A percentile compares a stretch with the other conserved stretches of the same genome.
phyloP scores from a whole-genome alignment of 306 rosid genomes.

The Carpinus viminea region DNA sequence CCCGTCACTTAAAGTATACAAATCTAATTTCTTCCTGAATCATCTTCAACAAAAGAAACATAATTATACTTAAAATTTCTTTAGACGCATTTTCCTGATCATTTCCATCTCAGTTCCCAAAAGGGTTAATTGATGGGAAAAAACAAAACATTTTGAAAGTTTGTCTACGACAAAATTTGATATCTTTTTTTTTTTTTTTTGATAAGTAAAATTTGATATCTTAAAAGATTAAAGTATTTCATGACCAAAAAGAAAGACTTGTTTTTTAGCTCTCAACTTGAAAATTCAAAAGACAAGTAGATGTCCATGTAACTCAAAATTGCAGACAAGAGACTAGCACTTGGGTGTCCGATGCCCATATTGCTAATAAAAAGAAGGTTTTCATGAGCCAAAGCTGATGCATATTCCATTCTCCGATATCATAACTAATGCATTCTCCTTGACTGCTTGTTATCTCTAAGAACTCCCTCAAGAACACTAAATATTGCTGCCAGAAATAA shows the following conservation, averaged over 20 bases:
- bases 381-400: not conserved
- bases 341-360: not conserved
- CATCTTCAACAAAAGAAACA: not conserved
- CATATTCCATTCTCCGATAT: not conserved
- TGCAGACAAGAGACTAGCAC: not conserved
- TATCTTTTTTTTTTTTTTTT: too few relatives aligned
- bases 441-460: not conserved
- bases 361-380: not conserved
- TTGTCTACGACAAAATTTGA: not conserved
- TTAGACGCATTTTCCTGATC: not conserved
- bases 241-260: too few relatives aligned
- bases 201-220: too few relatives aligned
- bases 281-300: not conserved
- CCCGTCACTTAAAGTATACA: not conserved
- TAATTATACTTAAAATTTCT: not conserved
- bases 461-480: not conserved
- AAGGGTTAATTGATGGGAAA: not conserved
- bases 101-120: not conserved
- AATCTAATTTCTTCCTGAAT: not conserved
- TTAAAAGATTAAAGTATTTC: not conserved
- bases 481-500: constrained; percentile 7
- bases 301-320: not conserved
- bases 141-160: not conserved
- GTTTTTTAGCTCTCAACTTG: not conserved
- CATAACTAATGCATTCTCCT: not conserved